phyloP scores from a whole-genome alignment of 106 monocot genomes.

The Ottelia alismoides region DNA sequence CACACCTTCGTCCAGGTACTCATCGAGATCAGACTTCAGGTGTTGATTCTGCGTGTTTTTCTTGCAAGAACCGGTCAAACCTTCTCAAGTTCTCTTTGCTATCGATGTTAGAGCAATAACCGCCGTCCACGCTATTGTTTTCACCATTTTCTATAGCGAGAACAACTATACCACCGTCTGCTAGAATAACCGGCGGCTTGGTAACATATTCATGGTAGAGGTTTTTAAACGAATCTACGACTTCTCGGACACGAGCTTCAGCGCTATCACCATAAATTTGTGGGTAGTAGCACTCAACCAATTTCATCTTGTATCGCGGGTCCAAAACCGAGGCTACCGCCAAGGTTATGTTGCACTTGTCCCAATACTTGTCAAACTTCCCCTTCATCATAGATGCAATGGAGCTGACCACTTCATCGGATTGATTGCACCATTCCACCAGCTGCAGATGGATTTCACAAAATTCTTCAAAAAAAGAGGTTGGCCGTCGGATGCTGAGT shows the following conservation, averaged over 20 bases:
- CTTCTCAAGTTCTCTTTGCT: conserved; percentile 4
- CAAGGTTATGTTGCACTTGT: conserved; percentile 36
- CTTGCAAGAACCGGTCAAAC: conserved; percentile 13
- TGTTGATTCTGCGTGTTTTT: conserved; percentile 12
- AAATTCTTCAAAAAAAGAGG: conserved; percentile 62
- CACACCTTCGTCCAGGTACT: conserved; percentile 13
- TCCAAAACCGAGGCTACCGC: conserved; percentile 75
- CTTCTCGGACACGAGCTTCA: conserved; percentile 34
- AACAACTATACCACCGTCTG: neutral
- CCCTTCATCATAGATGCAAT: conserved; percentile 59
- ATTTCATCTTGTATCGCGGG: conserved; percentile 89
- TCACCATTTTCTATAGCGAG: neutral
- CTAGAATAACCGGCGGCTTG: neutral
- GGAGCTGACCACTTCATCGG: conserved; percentile 25
- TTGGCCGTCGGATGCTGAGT: conserved; percentile 52
- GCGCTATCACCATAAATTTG: conserved; percentile 46
- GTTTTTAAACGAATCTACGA: conserved; percentile 34
- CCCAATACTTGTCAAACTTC: conserved; percentile 72
- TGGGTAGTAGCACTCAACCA: conserved; percentile 64
- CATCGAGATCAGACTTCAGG: conserved; percentile 11
- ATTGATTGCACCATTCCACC: conserved; percentile 37
- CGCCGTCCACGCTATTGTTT: neutral
- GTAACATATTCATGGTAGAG: conserved; percentile 55
- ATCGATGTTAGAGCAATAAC: neutral
- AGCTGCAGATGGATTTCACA: conserved; percentile 58